Conservation (phyloP, 495 filamentous ascomycete genomes). For the Cladorrhinum samala region DNA sequence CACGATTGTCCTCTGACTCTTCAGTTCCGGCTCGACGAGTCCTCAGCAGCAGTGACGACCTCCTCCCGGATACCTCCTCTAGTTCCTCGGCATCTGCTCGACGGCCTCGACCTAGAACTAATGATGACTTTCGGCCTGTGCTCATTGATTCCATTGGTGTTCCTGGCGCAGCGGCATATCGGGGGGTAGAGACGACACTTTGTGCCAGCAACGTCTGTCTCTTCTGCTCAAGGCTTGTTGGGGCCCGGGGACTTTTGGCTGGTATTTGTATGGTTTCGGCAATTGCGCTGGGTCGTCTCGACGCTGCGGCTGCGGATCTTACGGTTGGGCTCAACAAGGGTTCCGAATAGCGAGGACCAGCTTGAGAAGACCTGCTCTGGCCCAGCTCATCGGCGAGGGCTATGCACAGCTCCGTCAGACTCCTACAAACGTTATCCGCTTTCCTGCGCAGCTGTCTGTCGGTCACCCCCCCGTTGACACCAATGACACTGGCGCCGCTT, state of each 20-base stretch:
- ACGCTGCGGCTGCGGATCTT: conserved; percentile 27
- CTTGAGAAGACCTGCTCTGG: conserved; percentile 29
- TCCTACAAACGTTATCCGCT: conserved; percentile 86
- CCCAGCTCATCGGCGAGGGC: conserved; percentile 61
- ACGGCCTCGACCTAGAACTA: conserved; percentile 37
- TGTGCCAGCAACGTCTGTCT: conserved; percentile 55
- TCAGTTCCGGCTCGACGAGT: conserved; percentile 42
- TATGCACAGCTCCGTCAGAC: conserved; percentile 85
- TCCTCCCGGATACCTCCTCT: conserved; percentile 37
- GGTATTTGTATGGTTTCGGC: conserved; percentile 27
- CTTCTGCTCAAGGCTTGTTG: conserved; percentile 67
- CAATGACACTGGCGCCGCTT: conserved; percentile 56
- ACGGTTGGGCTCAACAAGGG: conserved; percentile 26
- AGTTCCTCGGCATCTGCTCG: conserved; percentile 42
- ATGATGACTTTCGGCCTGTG: conserved; percentile 39
- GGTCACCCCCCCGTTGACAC: conserved; percentile 52
- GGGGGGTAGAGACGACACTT: conserved; percentile 28
- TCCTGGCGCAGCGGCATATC: conserved; percentile 28
- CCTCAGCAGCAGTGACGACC: conserved; percentile 38
- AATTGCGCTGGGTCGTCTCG: conserved; percentile 32
- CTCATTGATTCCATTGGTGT: conserved; percentile 24
- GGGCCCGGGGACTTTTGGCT: conserved; percentile 54
- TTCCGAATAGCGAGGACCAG: too few relatives aligned
- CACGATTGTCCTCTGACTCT: conserved; percentile 38
- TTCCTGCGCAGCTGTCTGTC: conserved; percentile 84